A percentile compares a stretch with the other conserved stretches of the same genome.
Conservation (phyloP, 441 rosid genomes). For the Populus hybrid region DNA sequence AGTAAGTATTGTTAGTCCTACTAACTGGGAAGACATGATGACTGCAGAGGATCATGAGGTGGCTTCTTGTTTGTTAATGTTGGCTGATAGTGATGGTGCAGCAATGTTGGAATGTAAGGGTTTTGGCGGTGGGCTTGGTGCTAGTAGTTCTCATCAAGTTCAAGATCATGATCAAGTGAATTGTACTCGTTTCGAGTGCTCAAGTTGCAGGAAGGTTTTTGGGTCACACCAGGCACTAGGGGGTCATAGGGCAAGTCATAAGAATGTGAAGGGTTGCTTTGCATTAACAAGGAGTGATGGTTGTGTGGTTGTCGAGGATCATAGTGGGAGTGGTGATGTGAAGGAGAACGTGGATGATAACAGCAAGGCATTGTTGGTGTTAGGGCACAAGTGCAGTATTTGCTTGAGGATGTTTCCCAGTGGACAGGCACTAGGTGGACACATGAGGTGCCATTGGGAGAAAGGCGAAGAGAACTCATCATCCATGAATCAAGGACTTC, state of each 20-base stretch:
- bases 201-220: conserved; percentile 79
- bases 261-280: conserved; percentile 70
- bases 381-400: conserved; percentile 59
- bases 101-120: not conserved
- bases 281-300: conserved; percentile 47
- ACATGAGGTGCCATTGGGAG: conserved; percentile 91
- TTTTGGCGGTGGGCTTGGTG: not conserved
- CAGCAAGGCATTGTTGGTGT: conserved; percentile 22
- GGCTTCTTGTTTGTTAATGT: conserved; percentile 57
- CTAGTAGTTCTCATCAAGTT: not conserved
- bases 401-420: conserved; percentile 65
- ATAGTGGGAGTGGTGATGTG: not conserved
- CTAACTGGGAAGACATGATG: conserved; percentile 19
- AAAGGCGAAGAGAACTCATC: conserved; percentile 36
- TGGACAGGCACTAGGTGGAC: conserved; percentile 93
- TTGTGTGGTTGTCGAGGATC: conserved; percentile 26
- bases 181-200: conserved; percentile 56
- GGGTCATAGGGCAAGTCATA: conserved; percentile 83
- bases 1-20: not conserved
- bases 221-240: conserved; percentile 83
- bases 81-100: conserved; percentile 32
- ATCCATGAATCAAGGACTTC: conserved; percentile 13
- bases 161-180: conserved; percentile 16
- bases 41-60: conserved; percentile 62
- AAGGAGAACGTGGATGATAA: conserved; percentile 22